phyloP scores from a whole-genome alignment of 2,329 filamentous ascomycete species.

The Nannizziopsis barbatae region DNA sequence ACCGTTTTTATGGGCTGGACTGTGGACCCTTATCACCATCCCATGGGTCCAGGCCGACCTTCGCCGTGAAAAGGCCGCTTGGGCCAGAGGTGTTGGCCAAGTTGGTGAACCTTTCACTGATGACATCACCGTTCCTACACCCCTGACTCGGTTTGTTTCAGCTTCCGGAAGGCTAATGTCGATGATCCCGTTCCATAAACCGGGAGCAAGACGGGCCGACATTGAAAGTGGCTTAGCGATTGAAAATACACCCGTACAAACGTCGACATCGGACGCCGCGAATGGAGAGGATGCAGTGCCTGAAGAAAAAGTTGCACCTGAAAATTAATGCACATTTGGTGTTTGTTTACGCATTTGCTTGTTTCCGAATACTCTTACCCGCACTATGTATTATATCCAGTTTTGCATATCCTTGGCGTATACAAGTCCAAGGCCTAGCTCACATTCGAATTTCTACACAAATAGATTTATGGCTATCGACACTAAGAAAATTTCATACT shows the following conservation, averaged over 20 bases:
- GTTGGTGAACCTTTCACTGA: slow-evolving; percentile 30
- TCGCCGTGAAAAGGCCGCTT: slow-evolving; percentile 35
- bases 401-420: too few relatives aligned
- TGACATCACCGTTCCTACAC: slow-evolving; percentile 28
- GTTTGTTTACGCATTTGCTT: neutral
- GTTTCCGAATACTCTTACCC: too few relatives aligned
- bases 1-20: slow-evolving; percentile 33
- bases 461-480: too few relatives aligned
- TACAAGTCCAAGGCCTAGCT: too few relatives aligned
- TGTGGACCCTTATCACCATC: slow-evolving; percentile 38
- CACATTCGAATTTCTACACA: too few relatives aligned
- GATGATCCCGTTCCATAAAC: slow-evolving; percentile 15
- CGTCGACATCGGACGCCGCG: neutral
- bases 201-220: neutral
- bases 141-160: slow-evolving; percentile 30
- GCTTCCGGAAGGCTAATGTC: slow-evolving; percentile 15
- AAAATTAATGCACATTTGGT: too few relatives aligned
- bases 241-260: neutral
- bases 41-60: slow-evolving; percentile 38
- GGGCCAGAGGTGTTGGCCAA: slow-evolving; percentile 27
- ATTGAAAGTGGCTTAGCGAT: neutral
- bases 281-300: neutral
- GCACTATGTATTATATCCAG: too few relatives aligned
- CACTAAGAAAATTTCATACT: too few relatives aligned
- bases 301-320: neutral